These are phyloP conservation scores for Gentiana dahurica DNA, from an alignment of 257 asterid genomes.

Conservation along the genomic window DNA sequence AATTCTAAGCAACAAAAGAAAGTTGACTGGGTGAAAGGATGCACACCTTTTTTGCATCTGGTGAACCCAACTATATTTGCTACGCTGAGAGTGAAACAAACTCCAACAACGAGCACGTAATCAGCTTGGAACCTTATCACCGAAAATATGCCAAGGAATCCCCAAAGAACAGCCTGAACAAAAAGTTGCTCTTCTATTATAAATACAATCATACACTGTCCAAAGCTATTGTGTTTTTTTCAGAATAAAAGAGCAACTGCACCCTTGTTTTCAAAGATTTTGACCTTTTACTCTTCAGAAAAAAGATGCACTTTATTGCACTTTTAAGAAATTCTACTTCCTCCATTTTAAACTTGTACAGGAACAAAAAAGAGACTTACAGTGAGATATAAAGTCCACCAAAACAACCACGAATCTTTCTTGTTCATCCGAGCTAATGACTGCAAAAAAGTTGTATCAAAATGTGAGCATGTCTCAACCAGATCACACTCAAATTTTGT, in stretches of 20 bases:
- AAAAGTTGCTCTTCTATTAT: conserved; percentile 7
- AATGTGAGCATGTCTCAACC: conserved; percentile 4
- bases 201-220: neutral
- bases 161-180: conserved; percentile 71
- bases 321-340: too few relatives aligned
- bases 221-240: too few relatives aligned
- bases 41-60: conserved; percentile 82
- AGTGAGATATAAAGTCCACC: conserved; percentile 91
- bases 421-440: conserved; percentile 90
- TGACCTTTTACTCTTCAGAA: too few relatives aligned
- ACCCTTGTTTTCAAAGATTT: too few relatives aligned
- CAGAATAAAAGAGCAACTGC: too few relatives aligned
- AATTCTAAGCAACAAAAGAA: too few relatives aligned
- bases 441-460: conserved; percentile 20
- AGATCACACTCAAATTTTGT: conserved; percentile 1
- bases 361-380: conserved; percentile 32
- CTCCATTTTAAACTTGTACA: neutral
- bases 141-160: conserved; percentile 70
- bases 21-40: too few relatives aligned
- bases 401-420: conserved; percentile 94
- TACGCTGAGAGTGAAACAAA: conserved; percentile 82
- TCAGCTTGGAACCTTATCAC: conserved; percentile 84
- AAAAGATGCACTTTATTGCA: too few relatives aligned
- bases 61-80: conserved; percentile 96
- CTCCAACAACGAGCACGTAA: conserved; percentile 87